Evolutionary conservation across 352 stramenopile genomes (phyloP).

Genomic region (Pythium phragmitis): DNA sequence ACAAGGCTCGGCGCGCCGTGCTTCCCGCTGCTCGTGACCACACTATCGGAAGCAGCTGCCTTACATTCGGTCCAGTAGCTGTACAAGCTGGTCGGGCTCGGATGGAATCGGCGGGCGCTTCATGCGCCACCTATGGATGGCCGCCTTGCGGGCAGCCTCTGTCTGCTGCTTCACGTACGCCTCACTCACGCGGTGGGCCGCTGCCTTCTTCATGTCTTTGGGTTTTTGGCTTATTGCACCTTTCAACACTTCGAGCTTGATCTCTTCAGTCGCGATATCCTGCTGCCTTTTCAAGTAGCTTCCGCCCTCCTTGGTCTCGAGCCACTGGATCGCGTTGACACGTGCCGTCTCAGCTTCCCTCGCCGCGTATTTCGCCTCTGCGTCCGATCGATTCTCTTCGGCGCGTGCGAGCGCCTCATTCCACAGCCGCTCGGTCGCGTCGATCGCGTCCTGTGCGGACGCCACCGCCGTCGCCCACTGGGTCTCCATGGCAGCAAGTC

Average conservation of each 20-base stretch:
- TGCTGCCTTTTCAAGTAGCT: constrained; percentile 58
- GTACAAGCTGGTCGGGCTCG: constrained; percentile 5
- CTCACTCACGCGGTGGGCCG: constrained; percentile 37
- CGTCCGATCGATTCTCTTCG: constrained; percentile 34
- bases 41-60: background rate
- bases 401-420: constrained; percentile 33
- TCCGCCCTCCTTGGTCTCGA: constrained; percentile 67
- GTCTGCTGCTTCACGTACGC: constrained; percentile 39
- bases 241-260: constrained; percentile 50
- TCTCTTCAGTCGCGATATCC: constrained; percentile 34
- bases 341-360: constrained; percentile 22
- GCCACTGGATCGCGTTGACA: constrained; percentile 40
- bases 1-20: constrained; percentile 28
- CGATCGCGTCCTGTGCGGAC: constrained; percentile 24
- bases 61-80: constrained; percentile 1
- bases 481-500: constrained; percentile 19
- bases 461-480: constrained; percentile 37
- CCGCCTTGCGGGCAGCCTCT: constrained; percentile 33
- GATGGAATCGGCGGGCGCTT: constrained; percentile 32
- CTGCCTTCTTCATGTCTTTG: constrained; percentile 54
- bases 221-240: constrained; percentile 47
- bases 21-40: constrained; percentile 27
- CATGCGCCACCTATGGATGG: constrained; percentile 32
- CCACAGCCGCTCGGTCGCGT: constrained; percentile 39
- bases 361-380: constrained; percentile 36